Base-by-base conservation (phyloP, 1,284 basidiomycete species). In the Apiotrichum veenhuisii region DNA sequence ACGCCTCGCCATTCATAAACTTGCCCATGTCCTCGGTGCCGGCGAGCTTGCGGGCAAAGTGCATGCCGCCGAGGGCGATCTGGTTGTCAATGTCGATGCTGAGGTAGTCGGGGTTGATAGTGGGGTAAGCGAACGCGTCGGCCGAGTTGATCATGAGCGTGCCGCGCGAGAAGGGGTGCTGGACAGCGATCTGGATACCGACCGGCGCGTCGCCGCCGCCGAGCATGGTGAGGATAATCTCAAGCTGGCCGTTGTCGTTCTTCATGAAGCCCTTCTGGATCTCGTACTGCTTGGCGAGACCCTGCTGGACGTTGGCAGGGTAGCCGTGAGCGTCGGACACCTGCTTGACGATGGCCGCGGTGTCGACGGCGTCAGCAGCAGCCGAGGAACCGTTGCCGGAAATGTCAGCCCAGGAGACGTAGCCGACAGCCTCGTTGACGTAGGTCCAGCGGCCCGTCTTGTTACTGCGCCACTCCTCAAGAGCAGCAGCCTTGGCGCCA, bases 91-190 rank as follows among this genome's bases (percentile, higher is more conserved):
- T 73, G 27, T 67, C 70, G 11, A 70, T 66, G 14, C 67, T 70
- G 61, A 85, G 80, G 77, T 87, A 87, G 50, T 78, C 77, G 1
- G 86, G 84, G 71, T 87, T 83, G 70, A 88, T 86, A 11, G 73
- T 58, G 0, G 87, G 85, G 20, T 72, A 61, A 23, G 80, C 78
- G 72, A 85, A 86, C 0, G 84, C 74, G 67, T 82, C 77, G 26
- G 74, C 77, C 15, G 80, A 82, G 64, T 78, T 82, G 77, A 87
- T 81, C 42, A 76, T 68, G 56, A 84, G 63, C 5, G 69, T 73
- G 23, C 77, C 77, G 42, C 76, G 68, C 8, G 76, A 76, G 67
- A 72, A 78, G 17, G 76, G 76, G 63, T 77, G 76, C 59, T 78
- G 77, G 12, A 77, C 64, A 15, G 72, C 73, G 43, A 71, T 64